These are phyloP conservation scores for Beauveria bassiana DNA, from an alignment of 2,329 filamentous ascomycete species.

Conservation along the genomic window DNA sequence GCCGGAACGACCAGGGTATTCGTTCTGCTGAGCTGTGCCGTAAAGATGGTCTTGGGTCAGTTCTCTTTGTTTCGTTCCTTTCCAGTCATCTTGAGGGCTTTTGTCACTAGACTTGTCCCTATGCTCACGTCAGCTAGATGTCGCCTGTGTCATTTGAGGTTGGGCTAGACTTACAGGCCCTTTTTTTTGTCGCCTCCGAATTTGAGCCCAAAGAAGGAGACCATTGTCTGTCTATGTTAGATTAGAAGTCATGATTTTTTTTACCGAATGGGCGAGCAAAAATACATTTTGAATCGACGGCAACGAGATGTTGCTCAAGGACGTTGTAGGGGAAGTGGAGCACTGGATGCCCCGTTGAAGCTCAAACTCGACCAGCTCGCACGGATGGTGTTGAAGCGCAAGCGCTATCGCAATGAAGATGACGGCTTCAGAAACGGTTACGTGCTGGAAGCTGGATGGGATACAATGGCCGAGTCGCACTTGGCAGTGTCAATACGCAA, in stretches of 20 bases:
- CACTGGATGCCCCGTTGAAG: background rate
- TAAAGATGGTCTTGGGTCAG: conserved; percentile 28
- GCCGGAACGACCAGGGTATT: conserved; percentile 29
- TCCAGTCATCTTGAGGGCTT: conserved; percentile 13
- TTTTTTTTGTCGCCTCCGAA: conserved; percentile 50
- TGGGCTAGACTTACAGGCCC: conserved; percentile 31
- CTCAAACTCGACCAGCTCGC: background rate
- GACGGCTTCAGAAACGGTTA: background rate
- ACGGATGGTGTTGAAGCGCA: conserved; percentile 4
- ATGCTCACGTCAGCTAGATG: background rate
- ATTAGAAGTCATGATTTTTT: background rate
- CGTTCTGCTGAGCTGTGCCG: conserved; percentile 28
- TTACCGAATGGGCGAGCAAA: background rate
- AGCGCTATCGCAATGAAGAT: background rate
- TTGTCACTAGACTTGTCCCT: conserved; percentile 26
- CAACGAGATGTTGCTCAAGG: background rate
- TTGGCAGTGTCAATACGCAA: background rate
- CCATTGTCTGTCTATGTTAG: conserved; percentile 32
- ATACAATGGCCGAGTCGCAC: background rate
- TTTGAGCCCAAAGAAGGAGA: conserved; percentile 52
- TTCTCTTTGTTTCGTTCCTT: background rate
- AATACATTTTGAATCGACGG: background rate
- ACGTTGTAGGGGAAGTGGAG: background rate
- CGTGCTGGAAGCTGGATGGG: background rate
- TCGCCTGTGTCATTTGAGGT: background rate